Evolutionary conservation across 768 basidiomycete genomes (phyloP).

Genomic region (Lyophyllum decastes): DNA sequence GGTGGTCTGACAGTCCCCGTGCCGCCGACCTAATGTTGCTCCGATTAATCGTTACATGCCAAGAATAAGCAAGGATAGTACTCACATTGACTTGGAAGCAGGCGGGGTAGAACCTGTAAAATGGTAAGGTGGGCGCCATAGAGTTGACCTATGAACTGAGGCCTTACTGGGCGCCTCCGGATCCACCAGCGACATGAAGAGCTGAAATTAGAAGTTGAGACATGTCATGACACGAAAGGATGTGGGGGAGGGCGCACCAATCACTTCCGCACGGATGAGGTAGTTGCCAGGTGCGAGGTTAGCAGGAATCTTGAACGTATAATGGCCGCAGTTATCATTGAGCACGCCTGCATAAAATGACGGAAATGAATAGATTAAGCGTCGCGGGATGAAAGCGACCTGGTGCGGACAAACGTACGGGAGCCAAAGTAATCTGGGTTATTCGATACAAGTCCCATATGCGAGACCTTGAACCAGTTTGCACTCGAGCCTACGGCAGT

Average conservation of each 20-base stretch:
- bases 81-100: conserved; percentile 44
- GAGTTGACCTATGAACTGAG: background rate
- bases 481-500: conserved; percentile 42
- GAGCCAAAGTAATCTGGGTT: conserved; percentile 49
- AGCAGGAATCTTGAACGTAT: conserved; percentile 46
- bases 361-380: too few species aligned
- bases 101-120: conserved; percentile 40
- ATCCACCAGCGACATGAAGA: conserved; percentile 41
- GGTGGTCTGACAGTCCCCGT: conserved; percentile 35
- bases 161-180: conserved; percentile 40
- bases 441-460: conserved; percentile 49
- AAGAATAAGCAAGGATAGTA: background rate
- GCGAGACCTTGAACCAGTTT: conserved; percentile 53
- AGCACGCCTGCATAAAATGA: conserved; percentile 30
- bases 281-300: conserved; percentile 45
- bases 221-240: background rate
- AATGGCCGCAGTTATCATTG: conserved; percentile 56
- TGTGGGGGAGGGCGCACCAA: conserved; percentile 30
- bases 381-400: too few species aligned
- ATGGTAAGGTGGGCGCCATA: background rate
- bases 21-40: conserved; percentile 14
- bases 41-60: background rate
- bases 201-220: conserved; percentile 21
- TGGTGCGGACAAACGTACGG: too few species aligned
- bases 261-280: conserved; percentile 48